These are phyloP conservation scores for Glycyrrhiza uralensis DNA, from an alignment of 306 rosid genomes.

Conservation along the genomic window DNA sequence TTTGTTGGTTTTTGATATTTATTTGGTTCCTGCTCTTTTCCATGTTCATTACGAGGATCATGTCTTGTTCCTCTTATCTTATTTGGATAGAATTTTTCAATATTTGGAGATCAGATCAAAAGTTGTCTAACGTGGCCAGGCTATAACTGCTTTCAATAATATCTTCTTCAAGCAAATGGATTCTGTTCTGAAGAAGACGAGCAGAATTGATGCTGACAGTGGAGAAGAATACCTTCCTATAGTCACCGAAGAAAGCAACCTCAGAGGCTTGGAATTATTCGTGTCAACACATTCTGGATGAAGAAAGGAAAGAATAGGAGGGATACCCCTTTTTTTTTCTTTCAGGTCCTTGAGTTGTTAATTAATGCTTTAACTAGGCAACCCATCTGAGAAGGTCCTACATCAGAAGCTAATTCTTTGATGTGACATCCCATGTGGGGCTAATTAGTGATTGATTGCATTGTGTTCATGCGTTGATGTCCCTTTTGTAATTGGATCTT, in stretches of 20 bases:
- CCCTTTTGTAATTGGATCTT: slow-evolving; percentile 32
- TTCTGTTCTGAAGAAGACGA: slow-evolving; percentile 52
- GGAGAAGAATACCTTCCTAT: slow-evolving; percentile 42
- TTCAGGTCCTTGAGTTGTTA: slow-evolving; percentile 1
- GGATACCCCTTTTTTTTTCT: not conserved
- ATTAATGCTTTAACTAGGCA: slow-evolving; percentile 36
- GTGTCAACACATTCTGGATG: slow-evolving; percentile 40
- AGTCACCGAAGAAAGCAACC: slow-evolving; percentile 48
- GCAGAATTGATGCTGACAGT: slow-evolving; percentile 58
- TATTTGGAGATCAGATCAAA: slow-evolving; percentile 28
- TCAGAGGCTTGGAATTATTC: slow-evolving; percentile 43
- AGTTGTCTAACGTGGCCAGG: slow-evolving; percentile 24
- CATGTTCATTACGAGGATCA: slow-evolving; percentile 22
- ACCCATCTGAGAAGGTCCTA: not conserved
- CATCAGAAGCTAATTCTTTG: slow-evolving; percentile 31
- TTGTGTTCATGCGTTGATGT: slow-evolving; percentile 26
- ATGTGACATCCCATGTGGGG: slow-evolving; percentile 19
- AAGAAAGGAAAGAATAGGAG: slow-evolving; percentile 30
- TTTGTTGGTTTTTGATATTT: not conserved
- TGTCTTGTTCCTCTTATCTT: slow-evolving; percentile 26
- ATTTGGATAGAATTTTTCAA: slow-evolving; percentile 38
- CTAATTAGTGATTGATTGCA: too few relatives aligned
- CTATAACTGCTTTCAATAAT: slow-evolving; percentile 42
- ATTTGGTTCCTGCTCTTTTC: slow-evolving; percentile 13
- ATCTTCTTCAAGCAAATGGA: slow-evolving; percentile 40